Conservation (phyloP, 2,329 filamentous ascomycete genomes). For the Colletotrichum liaoningense region DNA sequence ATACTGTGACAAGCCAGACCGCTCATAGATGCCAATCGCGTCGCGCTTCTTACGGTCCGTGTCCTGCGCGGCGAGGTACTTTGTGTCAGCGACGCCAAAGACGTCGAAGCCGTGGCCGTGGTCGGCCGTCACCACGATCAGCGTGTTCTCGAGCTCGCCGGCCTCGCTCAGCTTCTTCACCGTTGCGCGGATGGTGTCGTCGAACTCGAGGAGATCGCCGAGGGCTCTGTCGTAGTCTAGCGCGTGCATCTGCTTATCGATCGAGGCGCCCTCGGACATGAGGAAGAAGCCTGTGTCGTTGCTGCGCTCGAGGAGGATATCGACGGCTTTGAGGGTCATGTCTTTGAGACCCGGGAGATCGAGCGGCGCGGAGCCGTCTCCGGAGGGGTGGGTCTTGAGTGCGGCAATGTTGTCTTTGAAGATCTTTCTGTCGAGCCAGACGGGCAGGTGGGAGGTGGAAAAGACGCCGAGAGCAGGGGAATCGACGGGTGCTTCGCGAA, state of each 20-base stretch:
- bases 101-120: constrained; percentile 93
- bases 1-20: constrained; percentile 83
- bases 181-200: constrained; percentile 83
- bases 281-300: constrained; percentile 83
- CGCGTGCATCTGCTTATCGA: constrained; percentile 91
- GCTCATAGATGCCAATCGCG: constrained; percentile 78
- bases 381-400: constrained; percentile 76
- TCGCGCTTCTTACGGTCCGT: constrained; percentile 78
- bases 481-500: constrained; percentile 66
- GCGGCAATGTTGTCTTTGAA: constrained; percentile 76
- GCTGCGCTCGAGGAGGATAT: constrained; percentile 75
- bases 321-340: constrained; percentile 89
- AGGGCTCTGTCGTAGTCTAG: constrained; percentile 89
- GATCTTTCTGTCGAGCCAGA: constrained; percentile 88
- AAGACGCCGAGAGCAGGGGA: constrained; percentile 82
- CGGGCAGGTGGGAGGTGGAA: constrained; percentile 78
- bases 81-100: constrained; percentile 83
- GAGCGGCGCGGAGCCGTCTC: constrained; percentile 70
- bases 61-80: constrained; percentile 75
- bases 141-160: constrained; percentile 77
- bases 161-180: constrained; percentile 75
- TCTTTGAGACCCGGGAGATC: constrained; percentile 88
- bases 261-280: constrained; percentile 86
- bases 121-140: constrained; percentile 85
- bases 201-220: constrained; percentile 85